Conservation (phyloP, 2,329 filamentous ascomycete species). For the Claviceps monticola region DNA sequence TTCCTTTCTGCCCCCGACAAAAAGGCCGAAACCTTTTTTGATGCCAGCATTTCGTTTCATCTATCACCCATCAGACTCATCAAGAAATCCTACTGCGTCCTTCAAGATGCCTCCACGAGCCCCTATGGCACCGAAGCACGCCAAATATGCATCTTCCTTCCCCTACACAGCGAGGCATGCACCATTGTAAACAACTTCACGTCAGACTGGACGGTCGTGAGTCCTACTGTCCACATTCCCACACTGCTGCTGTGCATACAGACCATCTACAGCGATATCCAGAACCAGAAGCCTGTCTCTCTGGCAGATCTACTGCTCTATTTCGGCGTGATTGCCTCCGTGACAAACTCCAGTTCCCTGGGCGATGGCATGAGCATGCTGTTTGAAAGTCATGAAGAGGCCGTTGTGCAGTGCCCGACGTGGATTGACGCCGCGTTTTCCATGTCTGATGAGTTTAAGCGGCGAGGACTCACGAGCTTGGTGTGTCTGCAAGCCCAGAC, state of each 20-base stretch:
- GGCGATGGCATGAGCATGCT: slow-evolving; percentile 2
- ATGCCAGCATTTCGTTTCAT: slow-evolving; percentile 1
- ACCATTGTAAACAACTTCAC: not conserved
- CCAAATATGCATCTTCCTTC: slow-evolving; percentile 2
- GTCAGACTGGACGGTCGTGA: slow-evolving; percentile 1
- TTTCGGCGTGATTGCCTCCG: slow-evolving; percentile 1
- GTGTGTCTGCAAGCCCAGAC: slow-evolving; percentile 3
- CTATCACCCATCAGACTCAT: slow-evolving; percentile 5
- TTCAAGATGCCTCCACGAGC: slow-evolving; percentile 1
- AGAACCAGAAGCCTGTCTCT: not conserved
- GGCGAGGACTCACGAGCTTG: slow-evolving; percentile 1
- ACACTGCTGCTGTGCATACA: slow-evolving; percentile 1
- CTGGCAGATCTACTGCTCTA: slow-evolving; percentile 1
- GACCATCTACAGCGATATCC: slow-evolving; percentile 2
- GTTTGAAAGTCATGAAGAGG: slow-evolving; percentile 1
- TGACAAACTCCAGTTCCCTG: not conserved
- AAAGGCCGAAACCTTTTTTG: not conserved
- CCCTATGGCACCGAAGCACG: not conserved
- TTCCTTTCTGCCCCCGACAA: not conserved
- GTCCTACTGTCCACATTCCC: not conserved
- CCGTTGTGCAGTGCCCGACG: not conserved
- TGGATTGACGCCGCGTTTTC: slow-evolving; percentile 2
- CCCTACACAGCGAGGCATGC: slow-evolving; percentile 3
- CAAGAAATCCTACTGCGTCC: slow-evolving; percentile 1
- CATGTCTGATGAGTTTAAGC: slow-evolving; percentile 2